These are phyloP conservation scores for Aspergillus asperescens DNA, from an alignment of 495 filamentous ascomycete genomes.

Conservation along the genomic window DNA sequence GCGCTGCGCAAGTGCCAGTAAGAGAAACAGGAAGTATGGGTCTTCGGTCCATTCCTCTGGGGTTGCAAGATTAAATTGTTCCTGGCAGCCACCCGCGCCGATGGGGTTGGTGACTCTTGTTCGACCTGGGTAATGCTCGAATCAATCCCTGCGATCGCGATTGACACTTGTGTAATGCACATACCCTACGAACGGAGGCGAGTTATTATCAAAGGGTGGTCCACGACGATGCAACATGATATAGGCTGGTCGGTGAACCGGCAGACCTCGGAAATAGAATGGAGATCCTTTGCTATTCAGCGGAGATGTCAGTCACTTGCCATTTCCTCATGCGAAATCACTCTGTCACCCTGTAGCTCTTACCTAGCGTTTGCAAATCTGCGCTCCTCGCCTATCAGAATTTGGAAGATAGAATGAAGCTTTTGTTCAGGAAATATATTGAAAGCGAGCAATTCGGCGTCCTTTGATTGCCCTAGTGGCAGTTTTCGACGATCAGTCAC, in stretches of 20 bases:
- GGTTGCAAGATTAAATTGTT: slow-evolving; percentile 6
- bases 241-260: slow-evolving; percentile 16
- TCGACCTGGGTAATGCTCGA: background rate
- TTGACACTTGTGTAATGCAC: slow-evolving; percentile 5
- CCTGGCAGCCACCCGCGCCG: background rate
- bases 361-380: too few relatives aligned
- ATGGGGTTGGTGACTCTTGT: background rate
- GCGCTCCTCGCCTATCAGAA: too few relatives aligned
- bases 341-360: too few relatives aligned
- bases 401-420: too few relatives aligned
- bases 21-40: slow-evolving; percentile 20
- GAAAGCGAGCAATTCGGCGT: too few relatives aligned
- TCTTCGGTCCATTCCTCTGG: slow-evolving; percentile 21
- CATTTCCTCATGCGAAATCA: too few relatives aligned
- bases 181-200: slow-evolving; percentile 13
- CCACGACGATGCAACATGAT: slow-evolving; percentile 11
- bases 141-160: background rate
- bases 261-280: slow-evolving; percentile 15
- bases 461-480: too few relatives aligned
- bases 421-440: too few relatives aligned
- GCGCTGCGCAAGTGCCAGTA: slow-evolving; percentile 21
- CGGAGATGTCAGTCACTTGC: too few relatives aligned
- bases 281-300: slow-evolving; percentile 13
- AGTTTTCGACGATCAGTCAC: too few relatives aligned
- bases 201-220: background rate